A percentile compares a stretch with the other conserved stretches of the same genome.
phyloP scores from a whole-genome alignment of 176 grass and related monocot species.

The sorghum (Sorghum bicolor) region Sorghum_bicolor_NCBIv3 NC_012875.2:11445001-11445500 shows the following conservation, averaged over 20 bases:
- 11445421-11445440: conserved; percentile 88
- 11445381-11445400: conserved; percentile 24
- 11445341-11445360: conserved; percentile 71
- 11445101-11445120: conserved; percentile 60
- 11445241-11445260: conserved; percentile 69
- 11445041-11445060: conserved; percentile 64
- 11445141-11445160: conserved; percentile 63
- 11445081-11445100: conserved; percentile 41
- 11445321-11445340: conserved; percentile 55
- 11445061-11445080: conserved; percentile 60
- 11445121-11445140: conserved; percentile 75
- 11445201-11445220: conserved; percentile 65
- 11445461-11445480: conserved; percentile 67
- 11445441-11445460: conserved; percentile 76
- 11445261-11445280: conserved; percentile 67
- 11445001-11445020: conserved; percentile 68
- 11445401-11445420: conserved; percentile 34
- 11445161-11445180: conserved; percentile 41
- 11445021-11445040: conserved; percentile 76
- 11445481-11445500: conserved; percentile 62
- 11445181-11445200: conserved; percentile 29
- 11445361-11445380: conserved; percentile 56
- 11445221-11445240: conserved; percentile 80
- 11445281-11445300: conserved; percentile 78
- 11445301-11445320: conserved; percentile 63